Evolutionary conservation across 164 flowering plant species (phyloP).

Genomic region (Kingdonia uniflora): DNA sequence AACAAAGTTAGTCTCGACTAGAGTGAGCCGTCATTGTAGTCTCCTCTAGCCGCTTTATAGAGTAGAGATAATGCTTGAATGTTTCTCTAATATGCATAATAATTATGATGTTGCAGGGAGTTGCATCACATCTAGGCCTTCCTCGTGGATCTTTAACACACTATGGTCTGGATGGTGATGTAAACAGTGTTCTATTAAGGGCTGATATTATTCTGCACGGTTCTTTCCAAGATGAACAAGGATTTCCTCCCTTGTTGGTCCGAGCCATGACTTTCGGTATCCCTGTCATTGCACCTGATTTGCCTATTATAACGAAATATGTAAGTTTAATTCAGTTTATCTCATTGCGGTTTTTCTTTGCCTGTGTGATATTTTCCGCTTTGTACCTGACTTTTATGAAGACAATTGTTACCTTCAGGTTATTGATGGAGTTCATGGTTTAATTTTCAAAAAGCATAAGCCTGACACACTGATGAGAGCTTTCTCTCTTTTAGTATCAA

Average conservation of each 20-base stretch:
- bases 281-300: slow-evolving; percentile 75
- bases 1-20: no score
- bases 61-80: no score
- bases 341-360: not conserved
- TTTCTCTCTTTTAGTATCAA: slow-evolving; percentile 56
- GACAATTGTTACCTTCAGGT: slow-evolving; percentile 32
- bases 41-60: no score
- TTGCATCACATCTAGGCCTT: slow-evolving; percentile 62
- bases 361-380: no score
- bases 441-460: slow-evolving; percentile 44
- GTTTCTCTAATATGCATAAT: no score
- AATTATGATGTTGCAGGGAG: slow-evolving; percentile 41
- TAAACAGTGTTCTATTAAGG: slow-evolving; percentile 54
- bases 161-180: slow-evolving; percentile 64
- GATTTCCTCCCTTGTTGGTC: slow-evolving; percentile 71
- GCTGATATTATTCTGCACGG: slow-evolving; percentile 84
- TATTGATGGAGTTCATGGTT: slow-evolving; percentile 67
- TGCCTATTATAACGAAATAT: slow-evolving; percentile 56
- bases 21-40: no score
- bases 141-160: slow-evolving; percentile 54
- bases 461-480: slow-evolving; percentile 56
- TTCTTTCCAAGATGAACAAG: slow-evolving; percentile 79
- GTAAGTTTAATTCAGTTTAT: slow-evolving; percentile 59
- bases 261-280: slow-evolving; percentile 86
- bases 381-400: no score